Conservation (phyloP, 208 protist species). For the Tetramitus jugosus region DNA sequence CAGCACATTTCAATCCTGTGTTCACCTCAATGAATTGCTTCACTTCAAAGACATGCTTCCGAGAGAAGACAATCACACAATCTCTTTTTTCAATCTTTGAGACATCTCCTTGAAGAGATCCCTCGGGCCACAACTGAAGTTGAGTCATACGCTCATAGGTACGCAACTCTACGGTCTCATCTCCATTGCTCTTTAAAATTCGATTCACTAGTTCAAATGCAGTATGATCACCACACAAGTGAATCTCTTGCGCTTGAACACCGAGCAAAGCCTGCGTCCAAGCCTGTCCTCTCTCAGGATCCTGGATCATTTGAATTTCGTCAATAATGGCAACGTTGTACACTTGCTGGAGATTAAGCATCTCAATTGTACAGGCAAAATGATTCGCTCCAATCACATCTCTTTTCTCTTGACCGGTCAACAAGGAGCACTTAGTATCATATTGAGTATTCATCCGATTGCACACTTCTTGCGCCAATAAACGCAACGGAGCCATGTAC, state of each 20-base stretch:
- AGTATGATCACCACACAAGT: slow-evolving; percentile 72
- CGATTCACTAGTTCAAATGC: slow-evolving; percentile 58
- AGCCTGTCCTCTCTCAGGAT: slow-evolving; percentile 77
- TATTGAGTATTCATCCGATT: slow-evolving; percentile 50
- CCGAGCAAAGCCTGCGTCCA: slow-evolving; percentile 85
- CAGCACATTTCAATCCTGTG: slow-evolving; percentile 47
- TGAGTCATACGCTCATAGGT: slow-evolving; percentile 26
- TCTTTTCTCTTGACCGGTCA: slow-evolving; percentile 79
- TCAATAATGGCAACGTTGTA: slow-evolving; percentile 80
- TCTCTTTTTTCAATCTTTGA: slow-evolving; percentile 52
- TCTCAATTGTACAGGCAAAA: slow-evolving; percentile 76
- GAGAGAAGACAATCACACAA: slow-evolving; percentile 69
- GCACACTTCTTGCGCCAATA: slow-evolving; percentile 81
- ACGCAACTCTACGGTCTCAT: neutral
- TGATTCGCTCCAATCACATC: slow-evolving; percentile 61
- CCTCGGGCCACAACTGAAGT: slow-evolving; percentile 39
- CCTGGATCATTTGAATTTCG: slow-evolving; percentile 85
- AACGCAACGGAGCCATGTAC: slow-evolving; percentile 83
- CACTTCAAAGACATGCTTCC: slow-evolving; percentile 54
- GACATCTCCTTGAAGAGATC: slow-evolving; percentile 41
- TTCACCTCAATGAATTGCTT: slow-evolving; percentile 44
- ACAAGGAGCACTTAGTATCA: slow-evolving; percentile 33
- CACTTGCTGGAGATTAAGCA: slow-evolving; percentile 59
- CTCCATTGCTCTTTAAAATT: slow-evolving; percentile 34
- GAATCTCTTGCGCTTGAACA: slow-evolving; percentile 69